phyloP scores from a whole-genome alignment of 371 early-diverging fungal genomes.

The Chytridiales sp. region DNA sequence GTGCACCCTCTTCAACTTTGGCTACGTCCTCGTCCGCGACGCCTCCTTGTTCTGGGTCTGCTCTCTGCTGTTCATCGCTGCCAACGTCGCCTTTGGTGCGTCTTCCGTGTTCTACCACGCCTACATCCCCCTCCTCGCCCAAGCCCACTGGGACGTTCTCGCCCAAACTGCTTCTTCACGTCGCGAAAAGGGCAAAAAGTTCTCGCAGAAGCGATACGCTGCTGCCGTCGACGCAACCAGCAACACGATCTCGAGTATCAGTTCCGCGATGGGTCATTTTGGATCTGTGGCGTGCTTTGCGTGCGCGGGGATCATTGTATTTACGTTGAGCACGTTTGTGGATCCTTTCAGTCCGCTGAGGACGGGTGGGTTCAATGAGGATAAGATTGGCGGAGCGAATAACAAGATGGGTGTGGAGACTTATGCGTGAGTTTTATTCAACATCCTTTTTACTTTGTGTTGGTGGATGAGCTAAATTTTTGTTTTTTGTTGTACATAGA shows the following conservation, averaged over 20 bases:
- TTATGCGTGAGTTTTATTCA: neutral
- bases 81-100: slow-evolving; percentile 20
- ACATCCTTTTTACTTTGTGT: neutral
- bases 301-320: slow-evolving; percentile 14
- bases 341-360: slow-evolving; percentile 13
- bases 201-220: neutral
- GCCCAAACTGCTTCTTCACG: too few species aligned
- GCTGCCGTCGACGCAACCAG: slow-evolving; percentile 11
- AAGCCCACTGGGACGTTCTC: slow-evolving; percentile 9
- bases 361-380: slow-evolving; percentile 12
- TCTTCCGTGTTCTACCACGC: slow-evolving; percentile 24
- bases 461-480: slow-evolving; percentile 2
- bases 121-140: slow-evolving; percentile 20
- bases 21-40: slow-evolving; percentile 12
- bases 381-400: too few species aligned
- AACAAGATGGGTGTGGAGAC: slow-evolving; percentile 14
- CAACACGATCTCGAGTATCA: slow-evolving; percentile 21
- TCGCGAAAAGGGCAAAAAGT: slow-evolving; percentile 6
- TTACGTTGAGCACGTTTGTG: slow-evolving; percentile 8
- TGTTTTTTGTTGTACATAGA: slow-evolving; percentile 9
- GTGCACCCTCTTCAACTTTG: slow-evolving; percentile 5
- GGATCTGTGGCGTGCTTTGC: slow-evolving; percentile 29
- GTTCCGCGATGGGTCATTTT: slow-evolving; percentile 16
- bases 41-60: slow-evolving; percentile 9
- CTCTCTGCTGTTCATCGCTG: slow-evolving; percentile 12